phyloP scores from a whole-genome alignment of 352 stramenopile genomes.

The Discostella stelligera region DNA sequence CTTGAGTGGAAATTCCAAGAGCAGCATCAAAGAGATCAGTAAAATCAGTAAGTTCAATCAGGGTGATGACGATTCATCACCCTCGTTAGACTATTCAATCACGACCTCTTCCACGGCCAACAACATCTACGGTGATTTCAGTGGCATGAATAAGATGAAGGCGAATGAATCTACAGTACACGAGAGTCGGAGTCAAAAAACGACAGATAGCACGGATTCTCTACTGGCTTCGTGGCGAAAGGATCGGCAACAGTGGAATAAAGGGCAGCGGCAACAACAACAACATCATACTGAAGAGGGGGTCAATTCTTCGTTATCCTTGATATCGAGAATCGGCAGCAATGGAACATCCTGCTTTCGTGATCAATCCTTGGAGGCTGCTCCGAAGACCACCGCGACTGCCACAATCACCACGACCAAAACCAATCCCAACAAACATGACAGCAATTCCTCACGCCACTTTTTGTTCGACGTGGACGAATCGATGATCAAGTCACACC shows the following conservation, averaged over 20 bases:
- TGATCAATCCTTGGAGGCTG: not conserved
- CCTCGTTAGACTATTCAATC: conserved; percentile 27
- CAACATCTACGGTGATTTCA: not conserved
- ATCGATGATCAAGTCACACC: conserved; percentile 21
- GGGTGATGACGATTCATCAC: not conserved
- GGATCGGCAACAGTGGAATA: conserved; percentile 18
- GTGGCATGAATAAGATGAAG: not conserved
- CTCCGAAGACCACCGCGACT: not conserved
- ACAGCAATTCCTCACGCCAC: not conserved
- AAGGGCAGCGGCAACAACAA: not conserved
- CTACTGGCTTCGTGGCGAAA: conserved; percentile 37
- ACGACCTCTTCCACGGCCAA: not conserved
- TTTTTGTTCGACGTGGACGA: conserved; percentile 22
- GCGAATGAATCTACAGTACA: not conserved
- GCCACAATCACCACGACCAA: not conserved
- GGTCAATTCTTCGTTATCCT: not conserved
- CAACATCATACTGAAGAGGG: not conserved
- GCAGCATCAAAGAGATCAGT: not conserved
- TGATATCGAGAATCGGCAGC: not conserved
- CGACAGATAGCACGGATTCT: conserved; percentile 28
- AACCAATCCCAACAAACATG: conserved; percentile 3
- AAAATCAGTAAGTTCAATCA: not conserved
- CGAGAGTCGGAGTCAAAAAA: conserved; percentile 6
- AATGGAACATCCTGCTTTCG: not conserved
- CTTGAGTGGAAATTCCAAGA: not conserved